Conservation (phyloP, 2,329 filamentous ascomycete species). For the Colletotrichum truncatum region DNA sequence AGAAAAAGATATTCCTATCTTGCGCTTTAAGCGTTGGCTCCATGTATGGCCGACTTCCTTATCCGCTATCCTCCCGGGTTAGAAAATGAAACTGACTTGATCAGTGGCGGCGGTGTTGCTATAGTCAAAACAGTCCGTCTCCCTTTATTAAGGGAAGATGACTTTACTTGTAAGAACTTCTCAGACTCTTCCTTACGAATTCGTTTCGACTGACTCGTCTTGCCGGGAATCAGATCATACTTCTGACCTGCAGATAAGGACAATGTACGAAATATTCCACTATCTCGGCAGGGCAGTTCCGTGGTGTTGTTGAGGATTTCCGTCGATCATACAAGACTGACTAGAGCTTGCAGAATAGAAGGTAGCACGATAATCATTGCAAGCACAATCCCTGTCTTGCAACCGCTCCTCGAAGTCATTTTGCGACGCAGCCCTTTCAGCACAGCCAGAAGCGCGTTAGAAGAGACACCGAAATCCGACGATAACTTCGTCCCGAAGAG, state of each 20-base stretch:
- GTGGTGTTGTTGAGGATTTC: not conserved
- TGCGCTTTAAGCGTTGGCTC: constrained; percentile 48
- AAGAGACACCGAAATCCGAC: not conserved
- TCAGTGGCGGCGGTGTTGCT: constrained; percentile 34
- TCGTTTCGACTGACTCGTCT: not conserved
- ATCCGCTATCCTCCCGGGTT: not conserved
- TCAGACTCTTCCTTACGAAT: not conserved
- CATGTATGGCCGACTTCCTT: constrained; percentile 34
- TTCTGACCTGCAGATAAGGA: constrained; percentile 54
- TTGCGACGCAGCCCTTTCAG: constrained; percentile 10
- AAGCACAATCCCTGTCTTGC: constrained; percentile 44
- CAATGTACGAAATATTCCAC: constrained; percentile 41
- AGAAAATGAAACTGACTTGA: no score
- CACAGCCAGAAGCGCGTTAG: not conserved
- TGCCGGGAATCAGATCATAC: constrained; percentile 39
- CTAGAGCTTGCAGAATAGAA: constrained; percentile 37
- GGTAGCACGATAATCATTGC: constrained; percentile 45
- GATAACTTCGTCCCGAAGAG: not conserved
- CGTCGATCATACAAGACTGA: constrained; percentile 1
- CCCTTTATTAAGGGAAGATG: constrained; percentile 37
- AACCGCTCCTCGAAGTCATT: constrained; percentile 35
- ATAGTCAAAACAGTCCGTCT: constrained; percentile 45
- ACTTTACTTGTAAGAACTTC: constrained; percentile 35
- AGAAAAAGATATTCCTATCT: constrained; percentile 50
- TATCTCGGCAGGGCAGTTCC: not conserved